Evolutionary conservation across 2,329 filamentous ascomycete genomes (phyloP).

Genomic region (Aplosporella prunicola): DNA sequence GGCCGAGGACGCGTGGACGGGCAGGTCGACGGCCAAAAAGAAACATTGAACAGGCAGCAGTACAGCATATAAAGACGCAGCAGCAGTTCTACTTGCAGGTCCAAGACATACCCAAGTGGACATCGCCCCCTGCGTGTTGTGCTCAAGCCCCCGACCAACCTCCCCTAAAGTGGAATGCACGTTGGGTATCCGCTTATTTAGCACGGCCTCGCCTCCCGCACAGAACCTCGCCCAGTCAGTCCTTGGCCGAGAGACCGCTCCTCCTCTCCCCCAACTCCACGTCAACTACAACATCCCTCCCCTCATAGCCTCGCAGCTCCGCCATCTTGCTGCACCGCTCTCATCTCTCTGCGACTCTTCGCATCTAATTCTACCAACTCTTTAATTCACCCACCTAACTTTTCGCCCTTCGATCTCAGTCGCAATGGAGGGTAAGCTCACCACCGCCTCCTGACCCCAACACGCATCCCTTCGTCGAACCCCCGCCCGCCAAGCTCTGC

Average conservation of each 20-base stretch:
- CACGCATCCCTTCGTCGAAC: slow-evolving; percentile 1
- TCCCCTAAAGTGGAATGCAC: slow-evolving; percentile 11
- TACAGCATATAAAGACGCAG: slow-evolving; percentile 1
- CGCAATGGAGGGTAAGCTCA: slow-evolving; percentile 58
- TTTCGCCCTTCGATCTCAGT: slow-evolving; percentile 17
- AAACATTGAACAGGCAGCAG: background rate
- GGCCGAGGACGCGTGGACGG: slow-evolving; percentile 10
- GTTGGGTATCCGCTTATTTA: slow-evolving; percentile 30
- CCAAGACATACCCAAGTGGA: no score
- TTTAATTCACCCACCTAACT: slow-evolving; percentile 19
- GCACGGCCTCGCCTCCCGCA: slow-evolving; percentile 32
- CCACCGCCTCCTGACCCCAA: slow-evolving; percentile 24
- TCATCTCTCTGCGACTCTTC: slow-evolving; percentile 18
- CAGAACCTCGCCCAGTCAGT: slow-evolving; percentile 20
- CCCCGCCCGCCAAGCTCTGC: background rate
- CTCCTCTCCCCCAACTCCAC: slow-evolving; percentile 25
- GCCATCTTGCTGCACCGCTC: slow-evolving; percentile 18
- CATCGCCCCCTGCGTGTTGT: no score
- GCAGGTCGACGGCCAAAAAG: background rate
- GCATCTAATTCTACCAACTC: slow-evolving; percentile 27
- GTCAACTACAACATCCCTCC: slow-evolving; percentile 10
- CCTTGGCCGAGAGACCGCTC: slow-evolving; percentile 30
- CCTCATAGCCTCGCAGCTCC: slow-evolving; percentile 4
- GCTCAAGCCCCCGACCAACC: slow-evolving; percentile 16
- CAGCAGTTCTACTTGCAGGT: background rate